A percentile compares a stretch with the other conserved stretches of the same genome.
Evolutionary conservation across 345 rosid genomes (phyloP).

Genomic region (Euphorbia tirucalli): DNA sequence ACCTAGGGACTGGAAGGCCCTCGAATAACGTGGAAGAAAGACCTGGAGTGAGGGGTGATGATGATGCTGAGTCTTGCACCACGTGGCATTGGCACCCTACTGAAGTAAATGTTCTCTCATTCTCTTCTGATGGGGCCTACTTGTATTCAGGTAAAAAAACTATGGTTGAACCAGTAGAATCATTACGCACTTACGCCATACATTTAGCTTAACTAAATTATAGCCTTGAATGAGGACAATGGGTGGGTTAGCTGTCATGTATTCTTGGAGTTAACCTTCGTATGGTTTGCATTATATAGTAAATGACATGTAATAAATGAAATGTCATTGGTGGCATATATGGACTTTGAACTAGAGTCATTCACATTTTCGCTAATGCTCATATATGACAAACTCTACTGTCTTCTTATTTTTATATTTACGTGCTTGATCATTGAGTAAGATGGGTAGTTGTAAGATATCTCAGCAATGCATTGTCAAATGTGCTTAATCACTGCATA

Average conservation of each 20-base stretch:
- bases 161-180: background rate
- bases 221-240: background rate
- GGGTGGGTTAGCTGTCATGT: constrained; percentile 4
- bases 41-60: constrained; percentile 84
- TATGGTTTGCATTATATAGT: background rate
- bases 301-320: background rate
- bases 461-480: background rate
- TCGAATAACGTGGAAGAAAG: constrained; percentile 53
- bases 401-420: background rate
- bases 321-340: background rate
- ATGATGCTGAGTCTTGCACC: constrained; percentile 93
- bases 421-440: background rate
- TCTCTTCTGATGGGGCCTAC: constrained; percentile 94
- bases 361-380: background rate
- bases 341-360: background rate
- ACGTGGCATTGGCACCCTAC: constrained; percentile 94
- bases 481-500: background rate
- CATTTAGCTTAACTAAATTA: background rate
- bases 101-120: constrained; percentile 59
- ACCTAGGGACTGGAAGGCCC: constrained; percentile 21
- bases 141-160: constrained; percentile 65
- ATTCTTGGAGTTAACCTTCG: background rate
- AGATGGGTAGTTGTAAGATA: background rate
- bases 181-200: background rate
- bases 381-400: background rate